Evolutionary conservation across 164 flowering plant species (phyloP), one percentile per base, ranked within the genome.

Genomic region (Euptelea pleiosperma): DNA sequence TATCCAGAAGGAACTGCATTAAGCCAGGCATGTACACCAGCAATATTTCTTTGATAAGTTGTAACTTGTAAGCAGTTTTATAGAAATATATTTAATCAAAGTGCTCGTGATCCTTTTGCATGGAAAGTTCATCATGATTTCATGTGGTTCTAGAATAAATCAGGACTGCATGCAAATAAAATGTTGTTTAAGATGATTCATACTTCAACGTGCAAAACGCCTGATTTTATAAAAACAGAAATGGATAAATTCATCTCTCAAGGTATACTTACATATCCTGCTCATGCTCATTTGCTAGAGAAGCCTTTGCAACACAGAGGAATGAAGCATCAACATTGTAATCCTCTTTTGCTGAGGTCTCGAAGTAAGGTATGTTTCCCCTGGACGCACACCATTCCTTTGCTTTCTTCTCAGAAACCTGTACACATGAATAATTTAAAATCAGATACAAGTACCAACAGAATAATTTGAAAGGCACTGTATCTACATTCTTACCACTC

Each of bases 371-470:
- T 48, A 92, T 85, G 67, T 87, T 84, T 19, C 95, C 98, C 53
- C 77, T 85, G 47, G 98, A 79, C 44, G 79, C 77, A 74, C 98
- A 89, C 98, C 98, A 92, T 4, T 82, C 98, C 75, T 73, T 80
- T 8, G 96, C 96, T 76, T 89, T 89, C 77, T 87, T 92, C 73
- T 92, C 91, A 68, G 98, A 84, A 62, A 92, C 96, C 98, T 92
- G 80, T 34, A 52, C 22, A 63, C 12, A 53, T 8, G 9, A 0
- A 55, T 16, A 35, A 31, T 11, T 47, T 49, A 65, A 43, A 46
- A 30, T 44, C 33, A 56, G 11, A 33, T 29, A 18, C 6, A 4
- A 39, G 37, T n/a, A 8, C 52, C 15, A 22, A 41, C 54, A 12
- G 6, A 29, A 48, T 46, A 21, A 14, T 25, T 18, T 28, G 24